Percentiles rank a stretch among this genome's conserved stretches.
phyloP scores from a whole-genome alignment of 805 yeast species.

The Cyberlindnera galapagoensis region DNA sequence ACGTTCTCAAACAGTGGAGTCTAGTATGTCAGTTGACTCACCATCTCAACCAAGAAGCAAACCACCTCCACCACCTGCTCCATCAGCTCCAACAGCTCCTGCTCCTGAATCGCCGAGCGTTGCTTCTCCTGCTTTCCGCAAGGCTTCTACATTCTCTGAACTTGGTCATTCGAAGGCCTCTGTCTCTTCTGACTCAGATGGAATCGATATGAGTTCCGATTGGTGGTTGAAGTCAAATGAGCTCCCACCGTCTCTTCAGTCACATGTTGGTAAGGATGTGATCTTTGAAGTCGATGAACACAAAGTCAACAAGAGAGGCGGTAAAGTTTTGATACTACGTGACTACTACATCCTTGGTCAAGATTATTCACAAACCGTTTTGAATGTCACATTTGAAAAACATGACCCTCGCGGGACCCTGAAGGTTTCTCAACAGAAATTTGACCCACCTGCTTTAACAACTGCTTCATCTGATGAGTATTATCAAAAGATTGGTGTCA shows the following conservation, averaged over 20 bases:
- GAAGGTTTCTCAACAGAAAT: slow-evolving; percentile 25
- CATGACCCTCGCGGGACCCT: slow-evolving; percentile 49
- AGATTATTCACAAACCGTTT: slow-evolving; percentile 61
- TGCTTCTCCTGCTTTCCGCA: slow-evolving; percentile 7
- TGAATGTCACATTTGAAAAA: slow-evolving; percentile 51
- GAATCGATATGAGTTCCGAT: slow-evolving; percentile 28
- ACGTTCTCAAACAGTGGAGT: no score
- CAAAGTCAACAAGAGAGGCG: slow-evolving; percentile 49
- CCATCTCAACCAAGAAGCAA: slow-evolving; percentile 7
- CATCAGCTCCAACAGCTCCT: slow-evolving; percentile 8
- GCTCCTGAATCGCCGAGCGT: slow-evolving; percentile 6
- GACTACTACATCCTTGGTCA: slow-evolving; percentile 68
- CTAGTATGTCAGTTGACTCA: no score
- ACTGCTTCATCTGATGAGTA: slow-evolving; percentile 41
- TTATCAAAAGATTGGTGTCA: slow-evolving; percentile 44
- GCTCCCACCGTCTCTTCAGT: slow-evolving; percentile 47
- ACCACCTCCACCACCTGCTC: slow-evolving; percentile 10
- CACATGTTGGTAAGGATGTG: slow-evolving; percentile 40
- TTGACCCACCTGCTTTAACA: slow-evolving; percentile 40
- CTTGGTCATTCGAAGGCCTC: neutral
- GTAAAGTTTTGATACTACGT: slow-evolving; percentile 38
- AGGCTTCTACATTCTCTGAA: slow-evolving; percentile 17
- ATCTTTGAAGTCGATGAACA: slow-evolving; percentile 62
- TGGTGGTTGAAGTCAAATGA: slow-evolving; percentile 65
- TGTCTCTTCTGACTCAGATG: slow-evolving; percentile 19